Percentiles rank a stretch among this genome's conserved stretches.
Conservation (phyloP, 768 basidiomycete genomes). For the Termitomyces sp. region DNA sequence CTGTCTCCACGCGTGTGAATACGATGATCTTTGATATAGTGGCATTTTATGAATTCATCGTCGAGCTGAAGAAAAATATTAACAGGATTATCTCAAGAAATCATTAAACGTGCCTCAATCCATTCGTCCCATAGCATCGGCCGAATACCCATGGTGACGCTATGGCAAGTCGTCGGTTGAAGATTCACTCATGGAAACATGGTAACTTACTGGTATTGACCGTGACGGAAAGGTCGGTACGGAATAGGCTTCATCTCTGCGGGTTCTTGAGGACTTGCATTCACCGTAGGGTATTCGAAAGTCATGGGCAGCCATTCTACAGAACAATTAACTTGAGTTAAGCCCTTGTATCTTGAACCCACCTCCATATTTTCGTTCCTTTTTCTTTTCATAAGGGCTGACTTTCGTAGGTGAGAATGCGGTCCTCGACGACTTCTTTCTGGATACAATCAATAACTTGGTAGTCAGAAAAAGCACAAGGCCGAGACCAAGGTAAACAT, state of each 20-base stretch:
- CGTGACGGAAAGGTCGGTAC: constrained; percentile 62
- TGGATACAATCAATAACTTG: not conserved
- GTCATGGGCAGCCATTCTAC: constrained; percentile 48
- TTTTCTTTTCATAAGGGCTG: not conserved
- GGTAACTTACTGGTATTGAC: constrained; percentile 51
- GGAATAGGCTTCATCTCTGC: constrained; percentile 48
- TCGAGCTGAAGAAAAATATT: constrained; percentile 40
- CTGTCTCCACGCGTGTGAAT: constrained; percentile 44
- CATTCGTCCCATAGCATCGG: constrained; percentile 65
- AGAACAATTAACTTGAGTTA: not conserved
- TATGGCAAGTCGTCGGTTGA: not conserved
- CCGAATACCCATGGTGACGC: constrained; percentile 19
- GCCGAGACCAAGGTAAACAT: not conserved
- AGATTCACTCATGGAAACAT: not conserved
- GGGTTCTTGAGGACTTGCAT: constrained; percentile 32
- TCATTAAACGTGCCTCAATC: constrained; percentile 51
- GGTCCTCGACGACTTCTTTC: not conserved
- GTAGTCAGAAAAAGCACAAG: not conserved
- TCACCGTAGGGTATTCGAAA: constrained; percentile 48
- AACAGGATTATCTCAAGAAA: not conserved
- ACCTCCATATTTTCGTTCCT: constrained; percentile 10
- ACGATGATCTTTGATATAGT: constrained; percentile 53
- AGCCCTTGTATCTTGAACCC: not conserved
- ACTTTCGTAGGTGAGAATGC: not conserved
- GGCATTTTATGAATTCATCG: constrained; percentile 45